A percentile compares a stretch with the other conserved stretches of the same genome.
phyloP scores from a whole-genome alignment of 1,139 yeast genomes.

The Candida neerlandica region DNA sequence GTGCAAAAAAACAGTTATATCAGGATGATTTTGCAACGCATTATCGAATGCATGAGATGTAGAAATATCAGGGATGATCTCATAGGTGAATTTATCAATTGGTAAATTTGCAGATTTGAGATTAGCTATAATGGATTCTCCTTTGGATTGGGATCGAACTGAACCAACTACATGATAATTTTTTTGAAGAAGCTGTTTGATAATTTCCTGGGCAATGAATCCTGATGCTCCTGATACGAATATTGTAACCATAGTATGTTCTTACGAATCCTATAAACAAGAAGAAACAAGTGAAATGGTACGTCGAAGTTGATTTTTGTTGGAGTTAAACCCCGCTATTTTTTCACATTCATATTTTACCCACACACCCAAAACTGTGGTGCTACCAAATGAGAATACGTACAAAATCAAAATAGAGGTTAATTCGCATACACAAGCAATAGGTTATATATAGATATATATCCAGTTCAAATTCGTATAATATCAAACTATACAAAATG shows the following conservation, averaged over 20 bases:
- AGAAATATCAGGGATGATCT: constrained; percentile 29
- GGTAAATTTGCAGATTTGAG: constrained; percentile 20
- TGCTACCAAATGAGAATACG: not conserved
- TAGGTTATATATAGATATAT: not conserved
- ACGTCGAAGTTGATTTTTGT: too few relatives aligned
- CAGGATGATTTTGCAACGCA: constrained; percentile 49
- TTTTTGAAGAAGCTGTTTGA: constrained; percentile 26
- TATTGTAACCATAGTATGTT: constrained; percentile 21
- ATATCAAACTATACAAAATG: constrained; percentile 2
- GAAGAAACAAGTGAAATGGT: not conserved
- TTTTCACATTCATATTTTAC: not conserved
- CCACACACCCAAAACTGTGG: not conserved
- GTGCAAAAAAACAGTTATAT: constrained; percentile 57
- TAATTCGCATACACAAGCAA: not conserved
- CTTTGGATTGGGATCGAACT: constrained; percentile 31
- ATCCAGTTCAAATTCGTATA: not conserved
- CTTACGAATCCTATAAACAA: not conserved
- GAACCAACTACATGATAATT: constrained; percentile 32
- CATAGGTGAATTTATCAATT: constrained; percentile 27
- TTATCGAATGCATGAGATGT: constrained; percentile 55
- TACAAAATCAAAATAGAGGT: not conserved
- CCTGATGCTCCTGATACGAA: constrained; percentile 61
- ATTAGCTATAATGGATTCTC: constrained; percentile 21
- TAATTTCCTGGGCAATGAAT: constrained; percentile 50
- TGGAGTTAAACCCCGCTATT: not conserved